Evolutionary conservation across 805 yeast genomes (phyloP).

Genomic region (Wickerhamomyces canadensis): DNA sequence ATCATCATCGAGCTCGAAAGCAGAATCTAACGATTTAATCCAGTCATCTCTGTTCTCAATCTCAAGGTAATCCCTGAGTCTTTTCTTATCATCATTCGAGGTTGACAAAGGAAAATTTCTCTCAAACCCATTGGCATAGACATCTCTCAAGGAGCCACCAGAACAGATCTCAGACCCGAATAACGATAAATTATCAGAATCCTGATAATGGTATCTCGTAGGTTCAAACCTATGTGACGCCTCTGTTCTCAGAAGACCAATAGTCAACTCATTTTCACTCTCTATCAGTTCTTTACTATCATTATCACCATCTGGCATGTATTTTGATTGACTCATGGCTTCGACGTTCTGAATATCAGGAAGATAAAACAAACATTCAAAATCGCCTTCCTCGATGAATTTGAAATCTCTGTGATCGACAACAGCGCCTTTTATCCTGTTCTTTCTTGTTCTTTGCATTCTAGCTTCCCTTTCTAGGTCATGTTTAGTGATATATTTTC

Average conservation of each 20-base stretch:
- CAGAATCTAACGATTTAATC: slow-evolving; percentile 14
- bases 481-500: neutral
- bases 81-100: neutral
- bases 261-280: too few species aligned
- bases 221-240: neutral
- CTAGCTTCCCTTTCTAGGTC: neutral
- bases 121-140: slow-evolving; percentile 4
- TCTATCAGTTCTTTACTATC: neutral
- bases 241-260: neutral
- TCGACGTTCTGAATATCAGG: neutral
- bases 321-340: neutral
- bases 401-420: neutral
- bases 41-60: slow-evolving; percentile 11
- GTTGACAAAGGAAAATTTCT: slow-evolving; percentile 1
- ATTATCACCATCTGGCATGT: too few species aligned
- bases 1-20: slow-evolving; percentile 16
- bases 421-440: neutral
- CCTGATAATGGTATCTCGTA: neutral
- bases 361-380: neutral
- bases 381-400: neutral
- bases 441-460: neutral
- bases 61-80: neutral
- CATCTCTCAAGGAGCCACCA: slow-evolving; percentile 6
- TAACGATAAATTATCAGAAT: slow-evolving; percentile 1
- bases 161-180: slow-evolving; percentile 2